Base-by-base conservation (phyloP, 768 basidiomycete genomes). In the Lactifluus volemus region DNA sequence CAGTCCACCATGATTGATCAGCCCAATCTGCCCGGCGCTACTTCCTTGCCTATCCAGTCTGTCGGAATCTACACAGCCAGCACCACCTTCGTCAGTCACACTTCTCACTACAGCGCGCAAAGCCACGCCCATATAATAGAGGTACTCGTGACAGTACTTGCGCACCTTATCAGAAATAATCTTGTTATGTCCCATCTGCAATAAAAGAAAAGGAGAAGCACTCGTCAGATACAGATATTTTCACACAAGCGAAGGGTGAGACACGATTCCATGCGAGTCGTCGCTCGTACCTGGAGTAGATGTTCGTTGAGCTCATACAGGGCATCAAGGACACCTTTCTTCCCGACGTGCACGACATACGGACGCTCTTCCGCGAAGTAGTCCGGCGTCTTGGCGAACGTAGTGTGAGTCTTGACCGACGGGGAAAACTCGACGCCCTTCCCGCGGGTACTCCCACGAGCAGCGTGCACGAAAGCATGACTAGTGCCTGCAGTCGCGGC, bases 1-100 rank as follows among this genome's bases (percentile, higher is more conserved):
- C 39, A 83, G 76, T 60, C 90, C 90, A 75, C 89, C 90, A 68
- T 91, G 87, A 69, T 86, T 89, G 63, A 91, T 84, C 4, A 92
- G 73, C 2, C 90, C 91, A 30, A 91, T 67, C 63, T 73, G 75
- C 34, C 91, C 90, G 2, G 91, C 34, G 77, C 77, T 50, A 92
- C 80, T 71, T 91, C 86, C 54, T 73, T 75, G 12, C 89, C 88
- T 51, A 81, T 79, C 87, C 89, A 89, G 58, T 79, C 77, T 4
- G 83, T 80, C 10, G 88, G 89, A 2, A 49, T 53, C 82, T 84
- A 59, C 8, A 49, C 21, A 14, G 11, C 19, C 57, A 6, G 45
- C 21, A 41, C 9, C 12, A 30, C 21, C 30, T 29, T 21, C 49
- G 8, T 61, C 34, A 39, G 19, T 25, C 11, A 45, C 53, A 15